phyloP scores from a whole-genome alignment of 805 yeast genomes.

The Wickerhamomyces ciferrii region DNA sequence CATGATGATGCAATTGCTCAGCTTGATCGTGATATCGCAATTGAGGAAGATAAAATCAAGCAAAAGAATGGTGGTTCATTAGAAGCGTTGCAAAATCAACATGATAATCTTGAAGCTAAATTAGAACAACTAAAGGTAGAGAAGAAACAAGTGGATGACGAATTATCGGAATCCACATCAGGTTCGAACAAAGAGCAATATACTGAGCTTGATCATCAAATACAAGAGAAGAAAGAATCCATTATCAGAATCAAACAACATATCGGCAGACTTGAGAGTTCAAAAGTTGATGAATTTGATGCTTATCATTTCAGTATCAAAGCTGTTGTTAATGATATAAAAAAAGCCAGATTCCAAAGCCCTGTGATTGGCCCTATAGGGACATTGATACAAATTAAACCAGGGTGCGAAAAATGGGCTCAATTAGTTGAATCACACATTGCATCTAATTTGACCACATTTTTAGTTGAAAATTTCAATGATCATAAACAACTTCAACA shows the following conservation, averaged over 20 bases:
- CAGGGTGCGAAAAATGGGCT: constrained; percentile 50
- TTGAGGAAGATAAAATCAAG: constrained; percentile 23
- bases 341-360: constrained; percentile 33
- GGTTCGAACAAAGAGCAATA: constrained; percentile 2
- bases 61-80: constrained; percentile 21
- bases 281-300: constrained; percentile 7
- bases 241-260: constrained; percentile 2
- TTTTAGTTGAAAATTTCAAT: constrained; percentile 57
- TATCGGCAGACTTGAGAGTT: background rate
- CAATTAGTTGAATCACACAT: constrained; percentile 54
- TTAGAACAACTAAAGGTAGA: background rate
- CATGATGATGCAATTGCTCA: constrained; percentile 16
- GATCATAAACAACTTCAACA: constrained; percentile 47
- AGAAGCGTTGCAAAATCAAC: constrained; percentile 12
- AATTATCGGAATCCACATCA: constrained; percentile 1
- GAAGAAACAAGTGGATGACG: background rate
- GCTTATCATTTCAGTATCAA: constrained; percentile 1
- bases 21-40: constrained; percentile 10
- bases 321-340: constrained; percentile 6
- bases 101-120: background rate
- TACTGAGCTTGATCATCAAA: constrained; percentile 3
- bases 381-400: constrained; percentile 46
- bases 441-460: constrained; percentile 47
- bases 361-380: constrained; percentile 85
- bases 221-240: constrained; percentile 5